These are phyloP conservation scores for Fraxinus xanthoxyloides DNA, from an alignment of 305 asterid genomes.

Conservation along the genomic window DNA sequence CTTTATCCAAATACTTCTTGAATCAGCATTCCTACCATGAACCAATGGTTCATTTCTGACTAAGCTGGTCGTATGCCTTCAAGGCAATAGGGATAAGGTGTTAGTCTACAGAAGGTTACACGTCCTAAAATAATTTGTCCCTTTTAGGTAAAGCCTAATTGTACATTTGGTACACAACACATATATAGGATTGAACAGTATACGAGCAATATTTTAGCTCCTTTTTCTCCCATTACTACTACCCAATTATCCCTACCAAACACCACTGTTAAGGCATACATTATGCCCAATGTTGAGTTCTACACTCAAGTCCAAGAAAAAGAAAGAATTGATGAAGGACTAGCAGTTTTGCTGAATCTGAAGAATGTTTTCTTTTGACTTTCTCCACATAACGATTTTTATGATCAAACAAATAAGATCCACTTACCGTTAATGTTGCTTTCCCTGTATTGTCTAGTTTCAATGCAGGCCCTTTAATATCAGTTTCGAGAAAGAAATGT, in stretches of 20 bases:
- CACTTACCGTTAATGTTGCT: constrained; percentile 82
- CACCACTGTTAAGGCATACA: background rate
- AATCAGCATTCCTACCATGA: background rate
- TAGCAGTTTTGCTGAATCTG: background rate
- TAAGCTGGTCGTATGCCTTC: background rate
- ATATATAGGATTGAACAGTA: background rate
- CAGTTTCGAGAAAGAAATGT: constrained; percentile 79
- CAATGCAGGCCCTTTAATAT: constrained; percentile 80
- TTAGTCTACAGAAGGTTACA: background rate
- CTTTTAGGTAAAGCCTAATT: background rate
- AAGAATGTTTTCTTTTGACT: background rate
- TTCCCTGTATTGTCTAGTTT: constrained; percentile 90
- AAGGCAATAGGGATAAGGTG: background rate
- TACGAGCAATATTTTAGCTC: background rate
- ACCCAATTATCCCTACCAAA: background rate
- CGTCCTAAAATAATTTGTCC: background rate
- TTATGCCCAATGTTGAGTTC: background rate
- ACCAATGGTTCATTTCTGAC: background rate
- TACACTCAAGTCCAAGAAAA: background rate
- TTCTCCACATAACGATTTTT: background rate
- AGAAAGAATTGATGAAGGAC: background rate
- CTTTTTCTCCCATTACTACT: background rate
- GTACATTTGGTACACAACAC: background rate
- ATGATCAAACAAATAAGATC: constrained; percentile 8
- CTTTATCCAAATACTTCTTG: background rate